Percentiles rank a stretch among this genome's conserved stretches.
These are phyloP conservation scores for Penicillium alfredii DNA, from an alignment of 495 filamentous ascomycete species.

Conservation along the genomic window DNA sequence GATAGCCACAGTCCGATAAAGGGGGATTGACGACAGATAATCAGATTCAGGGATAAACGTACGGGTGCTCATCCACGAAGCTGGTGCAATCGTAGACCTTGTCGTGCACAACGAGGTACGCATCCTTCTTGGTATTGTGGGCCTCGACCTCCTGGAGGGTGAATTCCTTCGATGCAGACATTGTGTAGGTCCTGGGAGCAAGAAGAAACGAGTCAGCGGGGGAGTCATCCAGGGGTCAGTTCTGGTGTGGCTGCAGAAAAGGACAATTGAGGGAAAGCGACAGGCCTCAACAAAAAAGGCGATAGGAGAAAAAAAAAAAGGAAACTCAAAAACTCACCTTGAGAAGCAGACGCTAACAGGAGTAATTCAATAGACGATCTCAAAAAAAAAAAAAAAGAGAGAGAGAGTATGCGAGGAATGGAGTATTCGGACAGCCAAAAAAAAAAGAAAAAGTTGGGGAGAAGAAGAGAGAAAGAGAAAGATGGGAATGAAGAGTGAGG, in stretches of 20 bases:
- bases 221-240: no score
- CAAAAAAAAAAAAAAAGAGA: constrained; percentile 2
- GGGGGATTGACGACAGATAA: no score
- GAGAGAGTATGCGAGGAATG: constrained; percentile 1
- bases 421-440: no score
- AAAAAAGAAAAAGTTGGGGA: constrained; percentile 4
- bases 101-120: constrained; percentile 88
- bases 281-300: constrained; percentile 4
- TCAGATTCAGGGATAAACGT: no score
- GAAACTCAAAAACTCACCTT: no score
- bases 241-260: background rate
- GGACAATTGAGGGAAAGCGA: constrained; percentile 6
- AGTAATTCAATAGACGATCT: no score
- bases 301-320: constrained; percentile 2
- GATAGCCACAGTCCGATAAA: no score
- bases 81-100: constrained; percentile 85
- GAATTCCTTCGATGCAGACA: constrained; percentile 63
- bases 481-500: constrained; percentile 6
- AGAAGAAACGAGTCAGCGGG: constrained; percentile 1
- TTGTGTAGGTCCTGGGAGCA: constrained; percentile 36
- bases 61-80: constrained; percentile 99
- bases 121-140: constrained; percentile 94
- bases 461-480: constrained; percentile 5
- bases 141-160: constrained; percentile 79
- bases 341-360: no score